Conservation (phyloP, 192 early-diverging fungal species). For the Coemansia sp. region DNA sequence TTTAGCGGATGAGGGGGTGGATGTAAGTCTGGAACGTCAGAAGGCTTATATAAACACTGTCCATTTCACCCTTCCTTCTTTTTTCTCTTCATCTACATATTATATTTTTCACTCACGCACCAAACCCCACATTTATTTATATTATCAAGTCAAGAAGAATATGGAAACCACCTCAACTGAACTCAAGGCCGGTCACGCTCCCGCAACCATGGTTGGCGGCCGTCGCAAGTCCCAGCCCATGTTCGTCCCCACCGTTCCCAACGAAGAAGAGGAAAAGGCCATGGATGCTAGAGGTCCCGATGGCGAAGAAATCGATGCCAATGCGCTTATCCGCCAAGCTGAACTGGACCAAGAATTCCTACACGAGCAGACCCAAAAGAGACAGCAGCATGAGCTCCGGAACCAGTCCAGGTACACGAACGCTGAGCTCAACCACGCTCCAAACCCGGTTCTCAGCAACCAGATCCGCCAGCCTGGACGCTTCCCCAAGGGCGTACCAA, state of each 20-base stretch:
- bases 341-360: constrained; percentile 32
- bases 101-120: neutral
- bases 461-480: constrained; percentile 39
- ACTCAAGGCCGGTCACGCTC: constrained; percentile 18
- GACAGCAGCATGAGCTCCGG: constrained; percentile 21
- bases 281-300: constrained; percentile 30
- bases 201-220: constrained; percentile 33
- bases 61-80: neutral
- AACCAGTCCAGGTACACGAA: constrained; percentile 24
- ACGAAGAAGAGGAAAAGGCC: constrained; percentile 9
- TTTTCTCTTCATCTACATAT: neutral
- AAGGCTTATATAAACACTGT: neutral
- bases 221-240: constrained; percentile 39
- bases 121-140: too few relatives aligned
- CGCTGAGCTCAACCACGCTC: constrained; percentile 22
- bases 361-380: constrained; percentile 22
- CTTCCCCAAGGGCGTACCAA: constrained; percentile 38
- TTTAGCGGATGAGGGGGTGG: constrained; percentile 13
- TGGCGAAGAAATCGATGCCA: constrained; percentile 8
- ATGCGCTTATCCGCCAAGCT: constrained; percentile 25
- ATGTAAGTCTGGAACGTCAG: constrained; percentile 1
- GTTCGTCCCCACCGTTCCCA: constrained; percentile 10
- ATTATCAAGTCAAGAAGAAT: neutral
- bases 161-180: neutral
- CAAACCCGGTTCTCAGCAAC: constrained; percentile 19